Evolutionary conservation across 225 moss, liverwort and hornwort genomes (phyloP), one percentile per base, ranked within the genome.

Genomic region (Pseudoscleropodium purum): DNA sequence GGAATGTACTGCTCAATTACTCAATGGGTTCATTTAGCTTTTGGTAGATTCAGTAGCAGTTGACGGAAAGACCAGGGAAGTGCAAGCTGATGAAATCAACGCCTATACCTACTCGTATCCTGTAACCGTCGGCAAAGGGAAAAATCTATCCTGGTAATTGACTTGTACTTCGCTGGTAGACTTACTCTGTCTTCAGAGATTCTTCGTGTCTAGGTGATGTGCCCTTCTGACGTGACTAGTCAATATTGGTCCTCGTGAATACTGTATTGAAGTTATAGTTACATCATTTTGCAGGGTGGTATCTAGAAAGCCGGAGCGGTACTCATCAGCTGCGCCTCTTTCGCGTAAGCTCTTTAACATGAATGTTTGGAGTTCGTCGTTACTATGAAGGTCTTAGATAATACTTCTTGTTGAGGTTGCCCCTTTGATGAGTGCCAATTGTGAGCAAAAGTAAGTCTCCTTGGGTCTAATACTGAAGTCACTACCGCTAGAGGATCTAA

Each of bases 271-370:
- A 75, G 43, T 88, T 64, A 41, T 84, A 54, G 73, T 66, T 67
- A 80, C 39, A 47, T 87, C 62, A 19, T 87, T 54, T 82, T 87
- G 76, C 88, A 99, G 99, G 99, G 97, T 99, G 87, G 97, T 97
- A 90, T 99, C 99, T 79, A 95, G 99, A 89, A 97, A 94, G 85
- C 97, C 99, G 68, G 99, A 99, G 93, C 97, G 99, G 59, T 99
- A 99, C 90, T 99, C 99, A 41, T 97, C 97, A 84, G 97, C 99
- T 67, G 97, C 99, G 57, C 99, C 99, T 47, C 97, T 99, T 93
- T 85, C 99, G 81, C 99, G 99, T 99, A 95, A 91, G 92, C 62
- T 82, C 64, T 87, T 86, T 80, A 15, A 26, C 68, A 86, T 84
- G 51, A 39, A 41, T 76, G 30, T 84, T 49, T 62, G 39, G 54